Base-by-base conservation (phyloP, 164 flowering plant genomes). In the Piper longum region DNA sequence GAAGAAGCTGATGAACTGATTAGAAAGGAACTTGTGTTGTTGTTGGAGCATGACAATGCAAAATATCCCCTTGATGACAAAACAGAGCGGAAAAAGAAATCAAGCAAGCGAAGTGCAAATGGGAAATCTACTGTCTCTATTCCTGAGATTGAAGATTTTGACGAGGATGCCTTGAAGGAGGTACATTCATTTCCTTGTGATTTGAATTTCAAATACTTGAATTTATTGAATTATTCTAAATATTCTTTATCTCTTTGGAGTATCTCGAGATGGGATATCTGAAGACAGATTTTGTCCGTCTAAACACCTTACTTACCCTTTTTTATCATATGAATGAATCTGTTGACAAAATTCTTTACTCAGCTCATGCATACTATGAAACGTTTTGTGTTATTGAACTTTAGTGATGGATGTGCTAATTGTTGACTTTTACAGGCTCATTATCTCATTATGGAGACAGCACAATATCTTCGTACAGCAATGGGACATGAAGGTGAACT, bases 1-100 rank as follows among this genome's bases (percentile, higher is more conserved):
- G 97, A 95, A 83, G 88, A 80, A 73, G 99, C 97, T 69, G 97
- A 95, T 82, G 97, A 95, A 72, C 73, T 85, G 75, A 72, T 91
- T 69, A 79, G 90, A 70, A 88, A 82, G 77, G 99, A 95, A 74
- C 93, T 95, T 65, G 66, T 91, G 13, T 41, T 64, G 42, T 77
- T 95, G 68, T 75, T 95, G 39, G 99, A 91, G 72, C 99, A 91
- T 73, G 99, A 95, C 69, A 95, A 91, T 80, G 87, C 85, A 1
- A 95, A 95, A 74, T 95, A 91, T 74, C 99, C 99, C 56, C 82
- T 88, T 41, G 93, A 85, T 60, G 95, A 83, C 39, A 81, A 73
- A 2, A 85, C 52, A 0, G 52, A 81, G 69, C 90, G 83, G 77
- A 88, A 85, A 72, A 91, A 86, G 83, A 95, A 88, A 77, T 87